Base-by-base conservation (phyloP, 2,329 filamentous ascomycete species). In the Phaeosphaeria sp. region DNA sequence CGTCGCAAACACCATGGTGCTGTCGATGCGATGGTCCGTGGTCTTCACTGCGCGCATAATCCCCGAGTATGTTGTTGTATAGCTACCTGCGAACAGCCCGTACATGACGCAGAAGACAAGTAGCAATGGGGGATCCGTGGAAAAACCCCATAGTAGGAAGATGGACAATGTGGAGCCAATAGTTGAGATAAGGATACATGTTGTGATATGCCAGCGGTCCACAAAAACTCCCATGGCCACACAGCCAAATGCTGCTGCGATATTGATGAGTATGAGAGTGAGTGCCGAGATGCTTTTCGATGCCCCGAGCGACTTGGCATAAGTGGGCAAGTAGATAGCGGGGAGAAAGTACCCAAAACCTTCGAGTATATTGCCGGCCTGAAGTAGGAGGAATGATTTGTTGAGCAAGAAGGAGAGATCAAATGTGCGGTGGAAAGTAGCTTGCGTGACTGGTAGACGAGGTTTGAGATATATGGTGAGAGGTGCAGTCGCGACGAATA, bases 111-210 rank as follows among this genome's bases (percentile, higher is more conserved):
- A 59, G 48, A 76, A 74, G 2, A 69, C 49, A 20, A 63, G 55
- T 5, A 85, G 63, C 0, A 72, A 55, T 1, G 61, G 57, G 60
- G 75, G 11, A 57, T 73, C 72, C 3, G 69, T 67, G 0, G 81
- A 76, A 3, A 83, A 64, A 0, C 81, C 81, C 82, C 82, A 85
- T 27, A 80, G 59, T 1, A 80, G 62, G 42, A 82, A 81, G 0
- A 79, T 72, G 1, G 79, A 76, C 2, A 79, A 11, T 1, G 68
- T 73, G 20, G 78, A 49, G 11, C 80, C 79, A 8, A 77, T 49
- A 0, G 78, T 77, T 0, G 78, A 80, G 0, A 81, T 67, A 1
- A 79, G 56, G 15, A 79, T 78, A 18, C 78, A 77, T 0, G 74
- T 78, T 3, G 76, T 77, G 21, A 76, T 68, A 30, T 75, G 68